Conservation (phyloP, 768 basidiomycete genomes). For the Favolaschia claudopus region DNA sequence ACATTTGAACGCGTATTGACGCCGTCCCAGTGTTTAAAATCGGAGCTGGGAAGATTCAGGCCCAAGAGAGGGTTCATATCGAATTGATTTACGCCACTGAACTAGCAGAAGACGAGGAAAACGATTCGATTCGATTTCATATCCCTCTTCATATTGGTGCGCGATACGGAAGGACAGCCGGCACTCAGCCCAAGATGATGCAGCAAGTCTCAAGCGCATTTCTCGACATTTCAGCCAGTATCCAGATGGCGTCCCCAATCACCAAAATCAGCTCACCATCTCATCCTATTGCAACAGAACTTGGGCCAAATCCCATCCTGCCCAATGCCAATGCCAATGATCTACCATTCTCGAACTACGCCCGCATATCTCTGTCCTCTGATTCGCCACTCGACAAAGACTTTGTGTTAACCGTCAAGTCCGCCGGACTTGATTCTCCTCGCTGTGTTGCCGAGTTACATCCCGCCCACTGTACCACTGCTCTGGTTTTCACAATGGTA, state of each 20-base stretch:
- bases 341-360: slow-evolving; percentile 15
- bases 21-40: slow-evolving; percentile 22
- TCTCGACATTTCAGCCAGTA: slow-evolving; percentile 7
- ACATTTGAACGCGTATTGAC: not conserved
- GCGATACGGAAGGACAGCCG: slow-evolving; percentile 24
- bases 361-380: slow-evolving; percentile 16
- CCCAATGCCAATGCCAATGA: slow-evolving; percentile 21
- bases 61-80: slow-evolving; percentile 6
- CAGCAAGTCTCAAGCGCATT: not conserved
- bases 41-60: slow-evolving; percentile 13
- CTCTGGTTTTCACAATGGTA: slow-evolving; percentile 50
- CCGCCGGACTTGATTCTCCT: slow-evolving; percentile 48
- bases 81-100: slow-evolving; percentile 19
- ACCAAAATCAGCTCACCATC: slow-evolving; percentile 19
- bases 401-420: slow-evolving; percentile 49
- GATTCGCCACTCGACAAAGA: slow-evolving; percentile 38
- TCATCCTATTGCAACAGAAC: slow-evolving; percentile 22
- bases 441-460: slow-evolving; percentile 49
- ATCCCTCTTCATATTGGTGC: slow-evolving; percentile 19
- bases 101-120: slow-evolving; percentile 20
- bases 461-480: slow-evolving; percentile 30
- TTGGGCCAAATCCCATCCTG: slow-evolving; percentile 16
- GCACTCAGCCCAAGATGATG: not conserved
- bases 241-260: slow-evolving; percentile 22
- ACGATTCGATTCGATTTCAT: slow-evolving; percentile 19